phyloP scores from a whole-genome alignment of 139 green algal species.

The Bryopsis sp. region DNA sequence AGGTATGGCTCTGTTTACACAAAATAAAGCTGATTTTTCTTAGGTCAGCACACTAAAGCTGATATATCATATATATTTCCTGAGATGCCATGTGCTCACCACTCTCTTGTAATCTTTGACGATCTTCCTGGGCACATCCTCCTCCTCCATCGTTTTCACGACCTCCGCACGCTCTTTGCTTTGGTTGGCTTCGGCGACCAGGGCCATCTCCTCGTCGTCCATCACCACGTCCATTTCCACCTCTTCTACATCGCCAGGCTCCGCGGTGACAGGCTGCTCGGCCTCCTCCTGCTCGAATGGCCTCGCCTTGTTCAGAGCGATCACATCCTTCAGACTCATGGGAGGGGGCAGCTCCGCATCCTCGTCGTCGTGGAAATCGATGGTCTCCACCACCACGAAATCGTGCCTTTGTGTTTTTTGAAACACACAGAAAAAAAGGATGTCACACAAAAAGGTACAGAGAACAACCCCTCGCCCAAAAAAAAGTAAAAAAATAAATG shows the following conservation, averaged over 20 bases:
- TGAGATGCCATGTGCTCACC: neutral
- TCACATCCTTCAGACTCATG: constrained; percentile 72
- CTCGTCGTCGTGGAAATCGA: constrained; percentile 89
- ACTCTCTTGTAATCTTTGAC: constrained; percentile 85
- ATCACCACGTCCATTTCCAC: constrained; percentile 46
- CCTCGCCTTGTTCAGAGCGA: constrained; percentile 55
- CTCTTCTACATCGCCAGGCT: constrained; percentile 19
- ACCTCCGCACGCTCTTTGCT: neutral
- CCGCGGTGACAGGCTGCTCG: constrained; percentile 29
- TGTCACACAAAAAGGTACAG: too few species aligned
- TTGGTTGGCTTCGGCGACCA: constrained; percentile 59
- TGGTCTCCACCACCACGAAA: constrained; percentile 94
- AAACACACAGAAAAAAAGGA: too few species aligned
- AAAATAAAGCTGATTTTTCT: too few species aligned
- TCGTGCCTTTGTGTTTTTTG: constrained; percentile 79
- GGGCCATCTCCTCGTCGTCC: constrained; percentile 75
- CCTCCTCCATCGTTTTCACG: constrained; percentile 36
- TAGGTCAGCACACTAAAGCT: too few species aligned
- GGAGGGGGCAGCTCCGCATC: constrained; percentile 78
- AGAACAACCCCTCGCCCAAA: too few species aligned
- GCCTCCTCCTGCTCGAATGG: constrained; percentile 25
- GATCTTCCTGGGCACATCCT: constrained; percentile 55
- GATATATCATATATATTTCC: too few species aligned
- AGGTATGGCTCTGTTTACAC: too few species aligned
- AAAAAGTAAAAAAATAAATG: too few species aligned